These are phyloP conservation scores for Nicotiana tabacum DNA, from an alignment of 257 asterid species.

Conservation along the genomic window DNA sequence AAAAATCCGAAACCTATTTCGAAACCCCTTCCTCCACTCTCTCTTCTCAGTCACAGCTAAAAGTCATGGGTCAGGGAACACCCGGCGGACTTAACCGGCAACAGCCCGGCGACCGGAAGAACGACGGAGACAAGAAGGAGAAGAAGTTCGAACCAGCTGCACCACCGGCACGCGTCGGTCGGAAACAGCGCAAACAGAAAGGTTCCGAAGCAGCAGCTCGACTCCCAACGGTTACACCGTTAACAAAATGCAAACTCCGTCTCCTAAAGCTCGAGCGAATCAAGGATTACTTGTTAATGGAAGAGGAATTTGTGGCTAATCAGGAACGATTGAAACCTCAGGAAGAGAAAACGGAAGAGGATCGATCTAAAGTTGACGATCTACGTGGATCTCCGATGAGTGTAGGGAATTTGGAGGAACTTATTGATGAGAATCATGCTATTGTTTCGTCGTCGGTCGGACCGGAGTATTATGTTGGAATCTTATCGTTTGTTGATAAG, in stretches of 20 bases:
- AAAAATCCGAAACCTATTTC: neutral
- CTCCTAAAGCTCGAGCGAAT: slow-evolving; percentile 68
- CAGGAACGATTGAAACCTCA: slow-evolving; percentile 49
- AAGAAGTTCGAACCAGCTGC: slow-evolving; percentile 80
- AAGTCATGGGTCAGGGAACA: slow-evolving; percentile 20
- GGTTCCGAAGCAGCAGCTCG: slow-evolving; percentile 56
- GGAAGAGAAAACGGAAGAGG: slow-evolving; percentile 54
- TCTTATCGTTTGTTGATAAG: slow-evolving; percentile 83
- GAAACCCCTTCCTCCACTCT: neutral
- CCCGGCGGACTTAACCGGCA: slow-evolving; percentile 87
- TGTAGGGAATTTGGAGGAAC: slow-evolving; percentile 85
- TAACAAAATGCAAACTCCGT: slow-evolving; percentile 48
- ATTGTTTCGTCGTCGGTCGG: slow-evolving; percentile 89
- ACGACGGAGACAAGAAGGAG: slow-evolving; percentile 85
- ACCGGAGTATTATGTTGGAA: slow-evolving; percentile 90
- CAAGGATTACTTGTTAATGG: slow-evolving; percentile 81
- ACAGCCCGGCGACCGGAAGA: slow-evolving; percentile 69
- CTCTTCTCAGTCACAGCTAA: neutral
- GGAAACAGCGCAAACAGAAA: slow-evolving; percentile 66
- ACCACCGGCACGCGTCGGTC: slow-evolving; percentile 46
- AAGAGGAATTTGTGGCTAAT: slow-evolving; percentile 67
- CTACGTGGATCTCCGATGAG: slow-evolving; percentile 73
- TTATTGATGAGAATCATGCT: slow-evolving; percentile 92
- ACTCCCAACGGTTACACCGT: slow-evolving; percentile 39
- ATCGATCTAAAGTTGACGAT: slow-evolving; percentile 44